Evolutionary conservation across 2,329 filamentous ascomycete species (phyloP), one percentile per base, ranked within the genome.

Genomic region (Nakataea oryzae): DNA sequence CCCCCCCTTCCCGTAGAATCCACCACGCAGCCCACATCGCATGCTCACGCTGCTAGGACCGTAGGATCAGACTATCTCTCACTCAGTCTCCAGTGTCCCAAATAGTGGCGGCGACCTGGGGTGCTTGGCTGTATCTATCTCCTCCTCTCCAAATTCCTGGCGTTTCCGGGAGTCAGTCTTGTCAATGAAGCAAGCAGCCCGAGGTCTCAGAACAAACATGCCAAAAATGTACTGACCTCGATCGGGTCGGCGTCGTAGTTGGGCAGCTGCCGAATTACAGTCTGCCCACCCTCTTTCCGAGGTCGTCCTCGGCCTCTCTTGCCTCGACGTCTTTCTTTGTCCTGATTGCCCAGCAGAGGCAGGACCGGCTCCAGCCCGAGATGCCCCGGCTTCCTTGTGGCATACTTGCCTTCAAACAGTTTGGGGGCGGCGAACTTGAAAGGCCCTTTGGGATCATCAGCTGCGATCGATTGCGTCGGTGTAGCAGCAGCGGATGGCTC

Each of bases 241-340:
- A 73, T 73, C 0, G 71, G 71, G 62, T 73, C 71, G 27, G 65
- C 67, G 32, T 62, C 66, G 61, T 71, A 70, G 62, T 69, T 68
- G 1, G 71, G 71, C 29, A 73, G 64, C 11, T 66, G 66, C 27
- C 69, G 66, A 30, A 73, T 73, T 61, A 68, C 64, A 1, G 69
- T 66, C 32, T 70, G 65, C n/a, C 69, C 69, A 61, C 32, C 62
- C 2, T 64, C 64, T 58, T 64, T 63, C 58, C 61, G 68, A 58
- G 50, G 67, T 27, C 58, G 61, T 55, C 67, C 64, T 21, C 67
- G 67, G 59, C 64, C 63, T 47, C 62, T 64, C 32, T 59, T 26
- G 3, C 24, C 27, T 27, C 27, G 34, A 17, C 24, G 27, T 64
- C 29, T 41, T 66, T 13, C 21, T 50, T 50, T 8, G 21, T n/a